These are phyloP conservation scores for Ophiostoma montium DNA, from an alignment of 2,329 filamentous ascomycete genomes.

Conservation along the genomic window DNA sequence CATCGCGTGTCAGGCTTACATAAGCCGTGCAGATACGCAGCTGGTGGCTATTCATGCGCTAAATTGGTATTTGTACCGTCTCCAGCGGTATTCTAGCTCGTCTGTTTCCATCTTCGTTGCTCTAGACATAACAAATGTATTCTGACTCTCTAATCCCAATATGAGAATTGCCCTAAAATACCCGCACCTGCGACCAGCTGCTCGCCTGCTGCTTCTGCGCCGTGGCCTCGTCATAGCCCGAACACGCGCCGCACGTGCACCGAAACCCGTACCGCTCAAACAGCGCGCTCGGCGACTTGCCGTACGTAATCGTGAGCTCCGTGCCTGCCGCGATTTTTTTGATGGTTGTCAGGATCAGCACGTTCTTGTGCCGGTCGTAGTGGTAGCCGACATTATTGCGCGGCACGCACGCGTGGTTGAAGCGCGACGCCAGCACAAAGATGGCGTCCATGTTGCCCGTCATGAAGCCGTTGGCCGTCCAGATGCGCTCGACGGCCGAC, in stretches of 20 bases:
- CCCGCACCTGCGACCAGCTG: not conserved
- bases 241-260: slow-evolving; percentile 14
- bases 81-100: no score
- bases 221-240: slow-evolving; percentile 5
- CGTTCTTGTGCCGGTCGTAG: slow-evolving; percentile 21
- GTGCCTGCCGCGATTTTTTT: slow-evolving; percentile 6
- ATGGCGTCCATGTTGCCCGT: slow-evolving; percentile 10
- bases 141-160: no score
- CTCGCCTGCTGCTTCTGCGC: not conserved
- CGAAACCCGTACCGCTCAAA: slow-evolving; percentile 14
- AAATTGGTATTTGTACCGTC: no score
- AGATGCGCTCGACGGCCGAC: slow-evolving; percentile 13
- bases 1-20: no score
- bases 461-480: slow-evolving; percentile 18
- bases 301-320: slow-evolving; percentile 16
- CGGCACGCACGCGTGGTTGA: slow-evolving; percentile 42
- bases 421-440: slow-evolving; percentile 32
- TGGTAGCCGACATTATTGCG: slow-evolving; percentile 29
- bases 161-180: no score
- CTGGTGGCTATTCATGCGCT: no score
- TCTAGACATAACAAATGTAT: no score
- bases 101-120: no score
- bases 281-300: slow-evolving; percentile 12
- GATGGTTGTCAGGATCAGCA: slow-evolving; percentile 28
- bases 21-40: no score